A percentile compares a stretch with the other conserved stretches of the same genome.
Evolutionary conservation across 306 rosid species (phyloP).

Genomic region (Cicer pinnatifidum): DNA sequence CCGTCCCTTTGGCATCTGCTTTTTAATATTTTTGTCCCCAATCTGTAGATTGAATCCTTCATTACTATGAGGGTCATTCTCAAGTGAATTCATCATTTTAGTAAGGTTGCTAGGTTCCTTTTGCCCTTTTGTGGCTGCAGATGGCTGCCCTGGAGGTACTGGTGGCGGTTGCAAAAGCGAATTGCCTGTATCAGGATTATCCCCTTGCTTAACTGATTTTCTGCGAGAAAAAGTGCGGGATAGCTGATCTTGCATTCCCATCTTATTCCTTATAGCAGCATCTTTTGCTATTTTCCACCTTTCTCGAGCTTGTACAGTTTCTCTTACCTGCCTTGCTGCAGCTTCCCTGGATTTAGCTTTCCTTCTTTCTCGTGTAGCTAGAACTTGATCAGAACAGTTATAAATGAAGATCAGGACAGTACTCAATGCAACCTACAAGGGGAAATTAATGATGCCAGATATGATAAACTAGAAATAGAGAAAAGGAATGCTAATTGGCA

Average conservation of each 20-base stretch:
- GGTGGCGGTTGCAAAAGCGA: constrained; percentile 34
- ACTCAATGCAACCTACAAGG: constrained; percentile 68
- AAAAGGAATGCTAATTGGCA: constrained; percentile 10
- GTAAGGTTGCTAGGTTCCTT: constrained; percentile 64
- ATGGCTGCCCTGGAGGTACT: constrained; percentile 43
- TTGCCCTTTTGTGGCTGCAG: constrained; percentile 49
- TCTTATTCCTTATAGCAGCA: constrained; percentile 55
- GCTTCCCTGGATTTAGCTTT: constrained; percentile 75
- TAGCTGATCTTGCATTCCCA: constrained; percentile 55
- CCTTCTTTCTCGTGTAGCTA: constrained; percentile 73
- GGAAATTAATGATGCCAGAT: constrained; percentile 43
- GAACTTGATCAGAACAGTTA: constrained; percentile 83
- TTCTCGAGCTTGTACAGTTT: constrained; percentile 78
- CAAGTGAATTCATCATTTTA: constrained; percentile 66
- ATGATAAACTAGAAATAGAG: constrained; percentile 35
- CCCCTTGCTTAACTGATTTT: constrained; percentile 53
- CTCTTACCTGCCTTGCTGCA: constrained; percentile 76
- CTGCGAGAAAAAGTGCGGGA: constrained; percentile 72
- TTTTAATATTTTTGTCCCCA: constrained; percentile 73
- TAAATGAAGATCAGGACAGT: constrained; percentile 62
- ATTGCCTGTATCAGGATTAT: constrained; percentile 21
- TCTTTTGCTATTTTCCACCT: constrained; percentile 77
- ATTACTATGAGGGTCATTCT: constrained; percentile 55
- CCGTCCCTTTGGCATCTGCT: constrained; percentile 62
- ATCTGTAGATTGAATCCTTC: constrained; percentile 73